Conservation (phyloP, 2,329 filamentous ascomycete genomes). For the Pseudogymnoascus sp. region DNA sequence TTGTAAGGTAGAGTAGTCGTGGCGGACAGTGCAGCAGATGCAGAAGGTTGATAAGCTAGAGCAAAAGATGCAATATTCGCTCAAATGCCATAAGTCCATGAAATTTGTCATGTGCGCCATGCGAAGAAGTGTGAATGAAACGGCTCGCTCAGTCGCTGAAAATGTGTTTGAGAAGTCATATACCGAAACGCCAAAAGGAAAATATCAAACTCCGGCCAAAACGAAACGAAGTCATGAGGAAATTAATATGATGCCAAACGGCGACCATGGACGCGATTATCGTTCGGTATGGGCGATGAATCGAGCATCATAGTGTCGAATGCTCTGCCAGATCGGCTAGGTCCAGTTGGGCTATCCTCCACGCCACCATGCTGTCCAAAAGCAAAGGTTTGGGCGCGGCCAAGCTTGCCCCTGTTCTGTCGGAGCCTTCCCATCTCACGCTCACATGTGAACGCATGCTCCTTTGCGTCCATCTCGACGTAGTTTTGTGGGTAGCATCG, state of each 20-base stretch:
- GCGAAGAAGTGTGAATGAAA: not conserved
- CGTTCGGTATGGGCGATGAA: conserved; percentile 37
- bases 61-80: conserved; percentile 5
- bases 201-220: not conserved
- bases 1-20: not conserved
- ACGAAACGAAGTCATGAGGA: conserved; percentile 11
- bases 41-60: conserved; percentile 1
- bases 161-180: conserved; percentile 11
- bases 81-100: conserved; percentile 4
- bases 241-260: conserved; percentile 57
- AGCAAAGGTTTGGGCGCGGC: conserved; percentile 86
- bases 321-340: conserved; percentile 22
- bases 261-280: conserved; percentile 46
- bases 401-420: conserved; percentile 71
- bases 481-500: conserved; percentile 93
- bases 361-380: conserved; percentile 65
- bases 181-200: conserved; percentile 13
- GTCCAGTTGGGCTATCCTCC: conserved; percentile 50
- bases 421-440: conserved; percentile 89
- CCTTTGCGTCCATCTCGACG: conserved; percentile 89
- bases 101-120: not conserved
- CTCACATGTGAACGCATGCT: conserved; percentile 88
- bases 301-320: conserved; percentile 32
- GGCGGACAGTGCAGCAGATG: conserved; percentile 1
- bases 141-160: conserved; percentile 10